Evolutionary conservation across 2,329 filamentous ascomycete genomes (phyloP), one percentile per base, ranked within the genome.

Genomic region (Phoma sp.): DNA sequence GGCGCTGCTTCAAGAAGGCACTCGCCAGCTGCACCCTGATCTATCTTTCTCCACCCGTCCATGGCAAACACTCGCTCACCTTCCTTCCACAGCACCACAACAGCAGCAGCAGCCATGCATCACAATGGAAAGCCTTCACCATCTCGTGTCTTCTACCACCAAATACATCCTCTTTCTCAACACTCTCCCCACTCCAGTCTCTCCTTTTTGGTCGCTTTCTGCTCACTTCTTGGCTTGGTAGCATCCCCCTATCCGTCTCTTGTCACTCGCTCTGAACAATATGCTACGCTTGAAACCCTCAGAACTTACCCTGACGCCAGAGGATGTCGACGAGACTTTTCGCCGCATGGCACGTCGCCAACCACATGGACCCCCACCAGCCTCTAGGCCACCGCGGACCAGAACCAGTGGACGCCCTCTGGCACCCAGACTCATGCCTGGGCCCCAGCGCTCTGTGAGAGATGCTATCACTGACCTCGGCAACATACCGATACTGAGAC

Each of bases 231-330:
- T 61, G 63, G 46, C 43, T 55, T 43, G 32, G 13, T 45, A 37
- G 37, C 46, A 58, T 59, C 43, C 37, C 51, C 54, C 51, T 57
- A 24, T 53, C 43, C 33, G 40, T 46, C 47, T 58, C 44, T 55
- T 22, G 57, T 53, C 49, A 29, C 47, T 60, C 38, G 31, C 41
- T 32, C 19, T n/a, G 15, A 43, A 45, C 46, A 50, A 21, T 36
- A 76, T 76, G 74, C 58, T 76, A 55, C 74, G 74, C 40, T 63
- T 71, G 19, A 65, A 65, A 24, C 68, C 72, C 1, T 72, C 74
- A 40, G 74, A 76, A 58, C 71, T 76, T 36, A 68, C 66, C 19
- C 46, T 76, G 61, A 73, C 72, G 8, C 58, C 73, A 8, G 72
- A 71, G 6, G 72, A 76, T 52, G 58, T 76, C 38, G 70, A 76